Base-by-base conservation (phyloP, 768 basidiomycete genomes). In the Hygrophorus russula region DNA sequence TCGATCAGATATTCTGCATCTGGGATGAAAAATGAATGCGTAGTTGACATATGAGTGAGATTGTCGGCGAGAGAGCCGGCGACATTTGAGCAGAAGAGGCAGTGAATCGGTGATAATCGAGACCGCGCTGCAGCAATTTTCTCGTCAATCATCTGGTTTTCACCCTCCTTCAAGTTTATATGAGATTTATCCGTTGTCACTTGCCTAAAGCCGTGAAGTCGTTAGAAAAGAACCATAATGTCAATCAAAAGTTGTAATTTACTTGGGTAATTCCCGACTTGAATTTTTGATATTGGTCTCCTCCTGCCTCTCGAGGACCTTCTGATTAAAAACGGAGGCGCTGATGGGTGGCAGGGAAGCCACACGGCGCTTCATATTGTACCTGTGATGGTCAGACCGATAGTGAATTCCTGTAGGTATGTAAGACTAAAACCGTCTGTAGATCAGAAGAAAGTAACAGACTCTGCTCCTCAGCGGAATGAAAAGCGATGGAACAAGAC, bases 281-380 rank as follows among this genome's bases (percentile, higher is more conserved):
- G 73, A 7, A 73, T 73, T 45, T 76, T 76, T 1, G 70, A 57
- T 17, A 83, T 74, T 2, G 76, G 84, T 87, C 62, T 92, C 83
- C 35, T 76, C 70, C 12, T 77, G 68, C 51, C 88, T 67, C 49
- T 94, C 86, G 20, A 83, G 58, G 10, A 96, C 83, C 56, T 97
- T 98, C 55, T 89, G 76, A 53, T 92, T 82, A 65, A 97, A 99
- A 1, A 81, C 52, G 5, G 70, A 62, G 0, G 71, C 74, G 46
- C 78, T 80, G 54, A 99, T 78, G 2, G 94, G 92, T 7, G 89
- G 84, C 1, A 99, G 73, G 4, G 74, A 78, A 2, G 94, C 93
- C 13, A 98, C 86, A 20, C 91, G 80, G 50, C 93, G 84, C 69
- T 94, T 94, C 80, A 97, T 90, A 58, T 99, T 99, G 65, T 99